phyloP scores from a whole-genome alignment of 2,329 filamentous ascomycete species.

The Hypoxylon sp. region DNA sequence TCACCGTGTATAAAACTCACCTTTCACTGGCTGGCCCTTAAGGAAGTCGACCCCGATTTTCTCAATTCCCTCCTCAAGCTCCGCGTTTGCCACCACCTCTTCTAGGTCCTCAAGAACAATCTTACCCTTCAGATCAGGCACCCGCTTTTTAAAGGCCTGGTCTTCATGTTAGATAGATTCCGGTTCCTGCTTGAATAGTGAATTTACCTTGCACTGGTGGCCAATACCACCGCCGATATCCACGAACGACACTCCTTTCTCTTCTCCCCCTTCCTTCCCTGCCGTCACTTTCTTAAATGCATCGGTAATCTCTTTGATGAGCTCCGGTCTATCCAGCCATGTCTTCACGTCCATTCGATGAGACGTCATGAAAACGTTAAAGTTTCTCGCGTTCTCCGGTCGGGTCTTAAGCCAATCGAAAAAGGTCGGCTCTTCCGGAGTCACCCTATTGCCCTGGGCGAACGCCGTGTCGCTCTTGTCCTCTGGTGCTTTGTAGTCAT shows the following conservation, averaged over 20 bases:
- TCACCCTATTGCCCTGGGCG: constrained; percentile 34
- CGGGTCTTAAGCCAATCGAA: constrained; percentile 41
- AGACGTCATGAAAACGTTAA: constrained; percentile 38
- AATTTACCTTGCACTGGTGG: constrained; percentile 41
- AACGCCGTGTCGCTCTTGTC: constrained; percentile 37
- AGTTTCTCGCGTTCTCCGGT: constrained; percentile 35
- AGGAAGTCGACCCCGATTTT: constrained; percentile 35
- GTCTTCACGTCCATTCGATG: constrained; percentile 30
- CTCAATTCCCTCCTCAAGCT: constrained; percentile 38
- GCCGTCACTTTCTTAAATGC: constrained; percentile 34
- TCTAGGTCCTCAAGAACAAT: constrained; percentile 38
- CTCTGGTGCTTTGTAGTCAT: constrained; percentile 27
- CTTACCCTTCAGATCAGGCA: constrained; percentile 20
- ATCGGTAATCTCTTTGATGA: constrained; percentile 30
- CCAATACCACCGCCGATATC: constrained; percentile 41
- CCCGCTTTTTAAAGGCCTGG: constrained; percentile 37
- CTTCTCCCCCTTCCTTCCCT: constrained; percentile 16
- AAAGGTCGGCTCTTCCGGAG: constrained; percentile 30
- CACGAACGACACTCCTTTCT: constrained; percentile 32
- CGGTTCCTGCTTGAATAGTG: neutral
- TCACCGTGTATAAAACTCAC: neutral
- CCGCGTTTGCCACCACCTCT: constrained; percentile 38
- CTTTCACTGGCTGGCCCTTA: constrained; percentile 36
- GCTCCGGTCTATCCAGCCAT: constrained; percentile 27
- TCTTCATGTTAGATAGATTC: constrained; percentile 7